These are phyloP conservation scores for Chrysosphaeria jannelii DNA, from an alignment of 2,329 filamentous ascomycete genomes.

Conservation along the genomic window DNA sequence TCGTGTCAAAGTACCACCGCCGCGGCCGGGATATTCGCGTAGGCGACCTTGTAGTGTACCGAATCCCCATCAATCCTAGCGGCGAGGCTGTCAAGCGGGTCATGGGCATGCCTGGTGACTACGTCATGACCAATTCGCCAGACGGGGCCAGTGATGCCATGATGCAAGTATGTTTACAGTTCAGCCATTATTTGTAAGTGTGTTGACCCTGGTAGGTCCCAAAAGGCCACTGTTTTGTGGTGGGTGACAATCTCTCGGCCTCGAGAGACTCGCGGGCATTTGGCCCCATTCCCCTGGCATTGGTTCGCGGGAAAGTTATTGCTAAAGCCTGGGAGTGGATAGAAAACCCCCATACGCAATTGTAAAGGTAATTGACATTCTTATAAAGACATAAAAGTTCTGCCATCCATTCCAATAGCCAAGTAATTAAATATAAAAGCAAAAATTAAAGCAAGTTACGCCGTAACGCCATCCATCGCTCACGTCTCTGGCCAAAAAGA, in stretches of 20 bases:
- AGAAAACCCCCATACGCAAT: slow-evolving; percentile 10
- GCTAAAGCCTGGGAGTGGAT: slow-evolving; percentile 23
- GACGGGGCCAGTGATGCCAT: slow-evolving; percentile 18
- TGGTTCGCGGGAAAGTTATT: slow-evolving; percentile 61
- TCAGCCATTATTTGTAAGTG: background rate
- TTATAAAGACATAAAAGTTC: no score
- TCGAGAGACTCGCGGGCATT: slow-evolving; percentile 69
- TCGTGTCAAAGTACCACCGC: slow-evolving; percentile 36
- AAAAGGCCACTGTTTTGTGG: slow-evolving; percentile 69
- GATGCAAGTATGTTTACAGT: slow-evolving; percentile 48
- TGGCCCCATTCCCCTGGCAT: slow-evolving; percentile 58
- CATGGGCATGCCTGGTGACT: slow-evolving; percentile 45
- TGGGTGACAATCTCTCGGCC: slow-evolving; percentile 60
- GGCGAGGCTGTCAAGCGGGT: slow-evolving; percentile 49
- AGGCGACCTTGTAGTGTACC: slow-evolving; percentile 63
- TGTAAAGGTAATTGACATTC: no score
- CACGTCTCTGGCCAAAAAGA: slow-evolving; percentile 3
- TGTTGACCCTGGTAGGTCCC: slow-evolving; percentile 29
- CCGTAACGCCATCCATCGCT: no score
- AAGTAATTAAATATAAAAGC: background rate
- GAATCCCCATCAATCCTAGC: slow-evolving; percentile 35
- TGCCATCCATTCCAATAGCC: no score
- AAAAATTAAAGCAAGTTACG: slow-evolving; percentile 1
- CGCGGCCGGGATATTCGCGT: slow-evolving; percentile 33
- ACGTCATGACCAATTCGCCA: slow-evolving; percentile 35